Percentiles rank a stretch among this genome's conserved stretches.
Conservation (phyloP, 768 basidiomycete genomes). For the Tephrocybe sp. region DNA sequence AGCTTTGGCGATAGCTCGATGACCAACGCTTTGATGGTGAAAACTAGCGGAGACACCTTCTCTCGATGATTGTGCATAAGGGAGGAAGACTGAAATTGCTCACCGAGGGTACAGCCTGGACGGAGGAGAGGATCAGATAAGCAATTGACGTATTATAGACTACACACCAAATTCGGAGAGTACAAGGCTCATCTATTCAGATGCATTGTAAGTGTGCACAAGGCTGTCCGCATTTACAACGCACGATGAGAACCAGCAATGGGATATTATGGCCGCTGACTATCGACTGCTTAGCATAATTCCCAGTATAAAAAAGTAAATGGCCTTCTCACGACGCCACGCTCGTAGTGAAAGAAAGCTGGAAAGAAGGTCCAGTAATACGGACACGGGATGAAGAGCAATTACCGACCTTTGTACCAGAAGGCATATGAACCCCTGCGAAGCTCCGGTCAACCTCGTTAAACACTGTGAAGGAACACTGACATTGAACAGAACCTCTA, state of each 20-base stretch:
- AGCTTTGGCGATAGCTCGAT: not conserved
- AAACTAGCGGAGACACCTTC: slow-evolving; percentile 30
- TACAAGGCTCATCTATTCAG: slow-evolving; percentile 38
- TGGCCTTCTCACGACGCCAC: slow-evolving; percentile 36
- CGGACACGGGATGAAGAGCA: not conserved
- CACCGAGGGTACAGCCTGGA: slow-evolving; percentile 42
- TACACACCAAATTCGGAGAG: slow-evolving; percentile 49
- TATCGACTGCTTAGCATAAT: too few relatives aligned
- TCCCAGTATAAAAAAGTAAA: too few relatives aligned
- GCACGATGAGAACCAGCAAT: slow-evolving; percentile 42
- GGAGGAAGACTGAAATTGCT: slow-evolving; percentile 11
- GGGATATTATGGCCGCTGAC: slow-evolving; percentile 48
- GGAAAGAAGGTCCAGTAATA: slow-evolving; percentile 1
- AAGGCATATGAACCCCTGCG: slow-evolving; percentile 51
- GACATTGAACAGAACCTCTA: slow-evolving; percentile 59
- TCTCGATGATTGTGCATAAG: not conserved
- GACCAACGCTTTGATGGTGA: slow-evolving; percentile 46
- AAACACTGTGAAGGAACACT: slow-evolving; percentile 9
- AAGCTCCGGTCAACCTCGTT: not conserved
- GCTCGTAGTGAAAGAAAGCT: slow-evolving; percentile 44
- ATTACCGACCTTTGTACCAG: slow-evolving; percentile 47
- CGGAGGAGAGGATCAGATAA: not conserved
- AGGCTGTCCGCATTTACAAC: slow-evolving; percentile 12
- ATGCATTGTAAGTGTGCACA: not conserved
- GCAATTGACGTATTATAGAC: not conserved